Evolutionary conservation across 345 rosid genomes (phyloP).

Genomic region (Bruguiera gymnorhiza): DNA sequence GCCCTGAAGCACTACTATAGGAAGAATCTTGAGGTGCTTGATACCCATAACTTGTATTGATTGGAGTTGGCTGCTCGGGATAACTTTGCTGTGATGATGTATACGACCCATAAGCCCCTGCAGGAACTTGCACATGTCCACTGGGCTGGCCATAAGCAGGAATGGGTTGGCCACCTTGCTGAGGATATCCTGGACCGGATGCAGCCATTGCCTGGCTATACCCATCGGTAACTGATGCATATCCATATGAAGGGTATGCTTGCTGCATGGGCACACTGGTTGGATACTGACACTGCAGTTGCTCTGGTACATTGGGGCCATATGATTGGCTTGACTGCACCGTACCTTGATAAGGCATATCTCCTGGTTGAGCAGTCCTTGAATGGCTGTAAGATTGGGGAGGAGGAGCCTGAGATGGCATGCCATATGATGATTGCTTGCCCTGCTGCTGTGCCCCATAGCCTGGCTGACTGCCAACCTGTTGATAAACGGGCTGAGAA

Average conservation of each 20-base stretch:
- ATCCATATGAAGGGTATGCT: slow-evolving; percentile 52
- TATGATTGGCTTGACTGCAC: slow-evolving; percentile 48
- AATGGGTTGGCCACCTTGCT: slow-evolving; percentile 51
- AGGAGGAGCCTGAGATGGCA: slow-evolving; percentile 46
- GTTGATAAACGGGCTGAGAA: slow-evolving; percentile 60
- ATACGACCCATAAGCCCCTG: slow-evolving; percentile 53
- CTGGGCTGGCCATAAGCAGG: slow-evolving; percentile 46
- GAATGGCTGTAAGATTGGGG: slow-evolving; percentile 63
- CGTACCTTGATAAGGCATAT: slow-evolving; percentile 52
- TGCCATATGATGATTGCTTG: slow-evolving; percentile 52
- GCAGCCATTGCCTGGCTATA: slow-evolving; percentile 48
- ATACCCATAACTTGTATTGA: slow-evolving; percentile 55
- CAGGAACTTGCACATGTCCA: slow-evolving; percentile 52
- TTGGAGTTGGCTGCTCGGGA: slow-evolving; percentile 46
- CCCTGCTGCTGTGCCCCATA: slow-evolving; percentile 62
- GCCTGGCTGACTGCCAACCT: slow-evolving; percentile 55
- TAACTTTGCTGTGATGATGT: slow-evolving; percentile 53
- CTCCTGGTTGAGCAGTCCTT: slow-evolving; percentile 52
- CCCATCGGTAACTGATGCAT: slow-evolving; percentile 53
- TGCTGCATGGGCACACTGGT: slow-evolving; percentile 58
- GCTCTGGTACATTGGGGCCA: slow-evolving; percentile 48
- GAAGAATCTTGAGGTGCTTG: slow-evolving; percentile 63
- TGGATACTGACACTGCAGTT: slow-evolving; percentile 66
- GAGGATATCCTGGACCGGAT: slow-evolving; percentile 41
- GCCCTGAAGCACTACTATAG: slow-evolving; percentile 38